Evolutionary conservation across 1,139 yeast species (phyloP).

Genomic region (Pichia sp.): DNA sequence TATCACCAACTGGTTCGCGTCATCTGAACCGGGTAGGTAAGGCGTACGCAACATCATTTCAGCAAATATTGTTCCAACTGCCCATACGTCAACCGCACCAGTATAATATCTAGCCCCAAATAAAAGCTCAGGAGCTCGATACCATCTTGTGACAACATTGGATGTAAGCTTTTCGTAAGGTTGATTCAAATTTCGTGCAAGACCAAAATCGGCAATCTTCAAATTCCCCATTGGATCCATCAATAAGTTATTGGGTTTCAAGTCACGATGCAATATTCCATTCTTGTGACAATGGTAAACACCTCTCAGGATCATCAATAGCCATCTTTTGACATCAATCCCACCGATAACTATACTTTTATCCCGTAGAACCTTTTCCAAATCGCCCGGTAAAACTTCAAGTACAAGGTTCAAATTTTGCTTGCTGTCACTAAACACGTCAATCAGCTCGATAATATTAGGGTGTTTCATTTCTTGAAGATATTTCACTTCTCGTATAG

Average conservation of each 20-base stretch:
- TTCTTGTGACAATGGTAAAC: constrained; percentile 93
- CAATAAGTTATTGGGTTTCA: constrained; percentile 75
- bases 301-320: constrained; percentile 89
- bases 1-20: constrained; percentile 79
- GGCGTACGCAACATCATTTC: constrained; percentile 94
- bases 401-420: constrained; percentile 72
- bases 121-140: constrained; percentile 87
- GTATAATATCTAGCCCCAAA: constrained; percentile 89
- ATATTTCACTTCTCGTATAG: constrained; percentile 89
- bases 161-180: constrained; percentile 80
- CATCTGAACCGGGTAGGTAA: constrained; percentile 88
- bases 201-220: constrained; percentile 95
- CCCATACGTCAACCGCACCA: constrained; percentile 87
- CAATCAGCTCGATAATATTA: constrained; percentile 81
- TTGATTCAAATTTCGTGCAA: constrained; percentile 77
- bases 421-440: constrained; percentile 67
- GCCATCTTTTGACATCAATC: constrained; percentile 89
- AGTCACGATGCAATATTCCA: constrained; percentile 82
- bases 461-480: constrained; percentile 77
- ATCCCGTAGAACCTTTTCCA: constrained; percentile 86
- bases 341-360: constrained; percentile 68
- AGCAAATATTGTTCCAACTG: constrained; percentile 92
- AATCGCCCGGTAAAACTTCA: constrained; percentile 86
- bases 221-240: constrained; percentile 81
- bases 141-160: constrained; percentile 96